phyloP scores from a whole-genome alignment of 352 stramenopile genomes.

The Peronosclerospora sorghi region DNA sequence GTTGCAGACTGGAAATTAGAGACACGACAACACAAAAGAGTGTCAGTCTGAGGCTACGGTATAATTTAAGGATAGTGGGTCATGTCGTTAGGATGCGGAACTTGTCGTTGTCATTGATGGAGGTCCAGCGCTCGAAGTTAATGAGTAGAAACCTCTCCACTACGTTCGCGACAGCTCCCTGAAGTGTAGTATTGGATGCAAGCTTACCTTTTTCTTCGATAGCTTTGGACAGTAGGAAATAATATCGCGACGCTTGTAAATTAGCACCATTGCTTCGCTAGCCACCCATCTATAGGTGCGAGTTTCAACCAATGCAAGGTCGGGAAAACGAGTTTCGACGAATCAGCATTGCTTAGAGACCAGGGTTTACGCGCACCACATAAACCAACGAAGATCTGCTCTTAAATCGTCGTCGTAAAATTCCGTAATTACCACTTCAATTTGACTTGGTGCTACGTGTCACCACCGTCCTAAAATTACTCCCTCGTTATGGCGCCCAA shows the following conservation, averaged over 20 bases:
- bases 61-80: background rate
- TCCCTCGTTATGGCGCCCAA: conserved; percentile 38
- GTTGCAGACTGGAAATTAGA: conserved; percentile 32
- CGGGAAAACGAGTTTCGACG: conserved; percentile 2
- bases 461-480: conserved; percentile 7
- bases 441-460: conserved; percentile 12
- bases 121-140: too few relatives aligned
- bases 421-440: conserved; percentile 18
- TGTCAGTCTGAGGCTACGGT: conserved; percentile 1
- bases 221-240: conserved; percentile 85
- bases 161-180: background rate
- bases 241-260: conserved; percentile 27
- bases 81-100: background rate
- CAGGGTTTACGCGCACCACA: background rate
- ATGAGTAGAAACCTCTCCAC: background rate
- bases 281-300: conserved; percentile 22
- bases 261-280: conserved; percentile 40
- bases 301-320: conserved; percentile 18
- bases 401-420: background rate
- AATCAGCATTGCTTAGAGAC: background rate
- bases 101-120: too few relatives aligned
- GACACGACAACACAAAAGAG: conserved; percentile 4
- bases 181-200: background rate
- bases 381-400: background rate
- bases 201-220: conserved; percentile 73